Conservation (phyloP, 2,329 filamentous ascomycete genomes). For the Elsinoe necatrix region DNA sequence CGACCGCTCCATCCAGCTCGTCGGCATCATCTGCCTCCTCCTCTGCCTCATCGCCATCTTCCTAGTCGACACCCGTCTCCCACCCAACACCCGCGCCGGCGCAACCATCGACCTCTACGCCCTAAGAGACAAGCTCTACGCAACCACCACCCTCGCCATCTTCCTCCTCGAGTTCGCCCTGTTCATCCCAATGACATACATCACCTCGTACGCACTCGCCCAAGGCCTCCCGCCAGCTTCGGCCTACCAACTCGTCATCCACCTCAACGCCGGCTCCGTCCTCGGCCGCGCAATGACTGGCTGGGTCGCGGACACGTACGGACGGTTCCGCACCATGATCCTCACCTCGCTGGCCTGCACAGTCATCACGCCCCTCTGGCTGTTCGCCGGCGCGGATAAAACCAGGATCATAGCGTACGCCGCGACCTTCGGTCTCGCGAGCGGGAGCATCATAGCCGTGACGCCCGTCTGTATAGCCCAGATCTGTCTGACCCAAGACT, state of each 20-base stretch:
- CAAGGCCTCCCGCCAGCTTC: constrained; percentile 57
- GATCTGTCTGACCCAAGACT: constrained; percentile 71
- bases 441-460: constrained; percentile 70
- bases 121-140: constrained; percentile 35
- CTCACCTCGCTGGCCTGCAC: constrained; percentile 57
- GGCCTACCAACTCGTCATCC: constrained; percentile 68
- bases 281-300: constrained; percentile 73
- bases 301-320: constrained; percentile 67
- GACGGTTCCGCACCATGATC: constrained; percentile 77
- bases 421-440: constrained; percentile 70
- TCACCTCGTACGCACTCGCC: constrained; percentile 63
- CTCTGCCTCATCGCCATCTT: constrained; percentile 35
- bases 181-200: constrained; percentile 67
- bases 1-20: constrained; percentile 40
- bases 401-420: constrained; percentile 61
- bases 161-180: constrained; percentile 44
- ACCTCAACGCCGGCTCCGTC: constrained; percentile 73
- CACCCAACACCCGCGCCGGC: constrained; percentile 35
- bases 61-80: constrained; percentile 37
- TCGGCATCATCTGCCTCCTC: constrained; percentile 40
- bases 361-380: constrained; percentile 65
- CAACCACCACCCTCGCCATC: constrained; percentile 36
- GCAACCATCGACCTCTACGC: constrained; percentile 39
- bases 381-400: constrained; percentile 47
- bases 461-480: constrained; percentile 78